Percentiles rank a stretch among this genome's conserved stretches.
Conservation (phyloP, 805 yeast species). For the Zygosaccharomyces rouxii region DNA sequence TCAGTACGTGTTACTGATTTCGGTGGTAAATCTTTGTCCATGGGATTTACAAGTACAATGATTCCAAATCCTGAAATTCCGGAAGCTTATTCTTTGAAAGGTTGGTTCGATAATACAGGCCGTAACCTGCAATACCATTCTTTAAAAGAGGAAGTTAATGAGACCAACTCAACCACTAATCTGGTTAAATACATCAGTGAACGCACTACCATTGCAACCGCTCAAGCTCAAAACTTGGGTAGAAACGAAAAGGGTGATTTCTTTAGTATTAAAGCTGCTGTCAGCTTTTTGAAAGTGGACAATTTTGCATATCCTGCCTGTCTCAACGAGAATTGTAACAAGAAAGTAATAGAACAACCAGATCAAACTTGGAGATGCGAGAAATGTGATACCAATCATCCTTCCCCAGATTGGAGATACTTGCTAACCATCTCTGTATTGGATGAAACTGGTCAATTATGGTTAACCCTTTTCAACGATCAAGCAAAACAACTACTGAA, state of each 20-base stretch:
- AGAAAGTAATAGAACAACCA: slow-evolving; percentile 72
- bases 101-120: slow-evolving; percentile 91
- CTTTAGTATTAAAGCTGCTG: slow-evolving; percentile 68
- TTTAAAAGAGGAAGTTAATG: slow-evolving; percentile 50
- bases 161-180: slow-evolving; percentile 34
- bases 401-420: slow-evolving; percentile 73
- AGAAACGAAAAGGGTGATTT: slow-evolving; percentile 73
- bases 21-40: slow-evolving; percentile 76
- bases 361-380: slow-evolving; percentile 91
- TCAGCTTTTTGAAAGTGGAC: slow-evolving; percentile 67
- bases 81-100: slow-evolving; percentile 82
- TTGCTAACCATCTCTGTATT: slow-evolving; percentile 70
- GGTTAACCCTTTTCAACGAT: slow-evolving; percentile 85
- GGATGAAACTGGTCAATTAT: slow-evolving; percentile 77
- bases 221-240: slow-evolving; percentile 65
- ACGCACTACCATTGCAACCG: slow-evolving; percentile 63
- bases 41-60: slow-evolving; percentile 73
- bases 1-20: slow-evolving; percentile 88
- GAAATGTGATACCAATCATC: slow-evolving; percentile 69
- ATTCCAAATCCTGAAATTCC: slow-evolving; percentile 81
- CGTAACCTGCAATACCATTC: slow-evolving; percentile 55
- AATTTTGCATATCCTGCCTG: slow-evolving; percentile 91
- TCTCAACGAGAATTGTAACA: slow-evolving; percentile 66
- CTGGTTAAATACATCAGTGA: slow-evolving; percentile 43
- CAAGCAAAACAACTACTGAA: slow-evolving; percentile 69